Conservation (phyloP, 306 rosid genomes). For the Glycine soja region DNA sequence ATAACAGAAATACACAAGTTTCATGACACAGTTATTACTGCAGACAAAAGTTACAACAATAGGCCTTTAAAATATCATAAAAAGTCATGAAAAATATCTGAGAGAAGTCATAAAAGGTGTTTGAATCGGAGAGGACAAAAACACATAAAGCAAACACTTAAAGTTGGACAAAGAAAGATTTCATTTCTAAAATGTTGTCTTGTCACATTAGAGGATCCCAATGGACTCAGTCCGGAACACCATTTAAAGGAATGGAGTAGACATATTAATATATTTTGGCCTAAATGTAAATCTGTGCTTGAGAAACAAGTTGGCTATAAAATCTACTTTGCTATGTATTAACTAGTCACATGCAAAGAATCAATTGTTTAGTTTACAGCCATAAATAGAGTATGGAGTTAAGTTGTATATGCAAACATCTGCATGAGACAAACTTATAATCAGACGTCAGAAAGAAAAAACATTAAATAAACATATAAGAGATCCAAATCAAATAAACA, state of each 20-base stretch:
- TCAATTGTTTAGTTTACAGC: slow-evolving; percentile 27
- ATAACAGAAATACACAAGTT: slow-evolving; percentile 21
- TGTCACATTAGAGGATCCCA: slow-evolving; percentile 36
- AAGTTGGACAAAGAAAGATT: slow-evolving; percentile 36
- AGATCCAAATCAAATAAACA: slow-evolving; percentile 35
- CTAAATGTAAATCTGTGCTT: slow-evolving; percentile 29
- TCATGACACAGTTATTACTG: slow-evolving; percentile 9
- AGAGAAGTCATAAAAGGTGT: slow-evolving; percentile 18
- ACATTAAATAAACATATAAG: slow-evolving; percentile 22
- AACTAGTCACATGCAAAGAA: slow-evolving; percentile 12
- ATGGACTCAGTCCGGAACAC: slow-evolving; percentile 20
- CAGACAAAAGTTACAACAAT: slow-evolving; percentile 4
- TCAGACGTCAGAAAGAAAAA: slow-evolving; percentile 27
- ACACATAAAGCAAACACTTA: slow-evolving; percentile 34
- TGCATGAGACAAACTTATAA: slow-evolving; percentile 21
- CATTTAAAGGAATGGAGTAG: slow-evolving; percentile 30
- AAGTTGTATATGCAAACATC: slow-evolving; percentile 45
- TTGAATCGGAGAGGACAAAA: slow-evolving; percentile 32
- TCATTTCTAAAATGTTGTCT: slow-evolving; percentile 13
- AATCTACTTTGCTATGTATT: background rate
- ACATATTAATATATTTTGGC: slow-evolving; percentile 35
- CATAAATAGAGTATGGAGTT: slow-evolving; percentile 24
- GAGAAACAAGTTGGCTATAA: slow-evolving; percentile 33
- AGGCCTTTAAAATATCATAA: slow-evolving; percentile 34
- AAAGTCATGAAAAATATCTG: background rate